Evolutionary conservation across 2,329 filamentous ascomycete species (phyloP), one percentile per base, ranked within the genome.

Genomic region (Pleoardoris graminearum): DNA sequence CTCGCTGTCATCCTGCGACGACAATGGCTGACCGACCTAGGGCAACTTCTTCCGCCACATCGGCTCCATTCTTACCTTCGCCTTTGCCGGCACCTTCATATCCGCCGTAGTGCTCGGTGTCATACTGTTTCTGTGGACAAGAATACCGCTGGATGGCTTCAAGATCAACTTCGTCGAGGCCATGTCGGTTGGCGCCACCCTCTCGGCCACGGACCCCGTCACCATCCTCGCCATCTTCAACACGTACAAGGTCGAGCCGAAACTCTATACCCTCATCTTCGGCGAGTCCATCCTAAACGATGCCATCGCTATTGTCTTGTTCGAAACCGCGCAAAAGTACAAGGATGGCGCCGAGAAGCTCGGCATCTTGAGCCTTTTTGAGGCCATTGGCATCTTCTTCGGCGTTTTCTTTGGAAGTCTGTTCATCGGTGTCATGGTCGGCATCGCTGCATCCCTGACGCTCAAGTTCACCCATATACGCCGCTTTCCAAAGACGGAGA

Each of bases 21-120:
- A 14, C 30, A 29, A 17, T 30, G 16, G 23, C 33, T 50, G 16
- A 51, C 49, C 14, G 7, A 1, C 23, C 8, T 30, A 81, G 77
- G 92, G 90, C 64, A 99, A 99, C 78, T 99, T 99, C 82, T 99
- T 99, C 77, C 88, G 93, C 60, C 96, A 99, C 68, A 96, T 97
- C 56, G 93, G 94, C 57, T 95, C 91, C 6, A 99, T 99, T 66
- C 79, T 99, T 61, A 97, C 94, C 3, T 99, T 99, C 74, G 94
- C 94, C 23, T 97, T 99, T 71, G 92, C 90, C 44, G 94, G 94
- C 27, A 99, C 94, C 0, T 97, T 99, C 70, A 89, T 99, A 58
- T 99, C 94, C 33, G 94, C 94, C 54, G 82, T 97, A n/a, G 91
- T 97, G 38, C 87, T 99, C 47, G 94, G 91, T 21, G 73, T 92